These are phyloP conservation scores for Coprinellus micaceus DNA, from an alignment of 768 basidiomycete genomes.

Conservation along the genomic window DNA sequence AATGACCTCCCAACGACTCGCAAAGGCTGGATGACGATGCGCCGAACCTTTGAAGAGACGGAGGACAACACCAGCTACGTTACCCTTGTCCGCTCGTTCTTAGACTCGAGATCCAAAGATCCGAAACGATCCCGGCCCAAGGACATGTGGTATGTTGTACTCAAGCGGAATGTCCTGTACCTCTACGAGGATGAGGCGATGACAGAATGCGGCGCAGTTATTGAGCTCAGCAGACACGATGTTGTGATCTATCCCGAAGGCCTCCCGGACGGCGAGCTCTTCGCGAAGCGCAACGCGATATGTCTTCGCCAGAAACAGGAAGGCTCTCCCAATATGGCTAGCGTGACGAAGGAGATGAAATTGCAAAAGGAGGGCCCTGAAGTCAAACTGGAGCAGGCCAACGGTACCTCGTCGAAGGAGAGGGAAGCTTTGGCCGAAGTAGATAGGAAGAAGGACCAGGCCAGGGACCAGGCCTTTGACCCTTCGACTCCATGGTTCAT, in stretches of 20 bases:
- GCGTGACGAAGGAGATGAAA: constrained; percentile 52
- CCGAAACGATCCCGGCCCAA: constrained; percentile 80
- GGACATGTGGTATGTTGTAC: constrained; percentile 88
- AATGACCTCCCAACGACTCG: constrained; percentile 64
- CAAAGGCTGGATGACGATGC: constrained; percentile 81
- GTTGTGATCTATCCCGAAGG: constrained; percentile 74
- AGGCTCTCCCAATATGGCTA: constrained; percentile 39
- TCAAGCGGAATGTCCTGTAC: constrained; percentile 90
- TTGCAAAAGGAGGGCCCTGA: constrained; percentile 32
- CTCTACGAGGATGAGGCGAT: constrained; percentile 91
- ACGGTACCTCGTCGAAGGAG: constrained; percentile 27
- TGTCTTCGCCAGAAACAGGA: constrained; percentile 57
- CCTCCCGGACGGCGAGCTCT: constrained; percentile 83
- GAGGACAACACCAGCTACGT: constrained; percentile 67
- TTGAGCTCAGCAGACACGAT: constrained; percentile 78
- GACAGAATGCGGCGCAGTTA: constrained; percentile 87
- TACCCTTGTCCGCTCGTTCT: constrained; percentile 71
- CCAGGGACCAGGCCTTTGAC: constrained; percentile 49
- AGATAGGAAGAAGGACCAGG: constrained; percentile 42
- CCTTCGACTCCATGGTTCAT: constrained; percentile 82
- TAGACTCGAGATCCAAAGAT: constrained; percentile 81
- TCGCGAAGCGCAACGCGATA: constrained; percentile 85
- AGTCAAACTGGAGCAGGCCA: constrained; percentile 25
- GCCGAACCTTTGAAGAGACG: constrained; percentile 72
- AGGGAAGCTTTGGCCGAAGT: constrained; percentile 30